These are phyloP conservation scores for Trichoderma gracile DNA, from an alignment of 2,329 filamentous ascomycete genomes.

Conservation along the genomic window DNA sequence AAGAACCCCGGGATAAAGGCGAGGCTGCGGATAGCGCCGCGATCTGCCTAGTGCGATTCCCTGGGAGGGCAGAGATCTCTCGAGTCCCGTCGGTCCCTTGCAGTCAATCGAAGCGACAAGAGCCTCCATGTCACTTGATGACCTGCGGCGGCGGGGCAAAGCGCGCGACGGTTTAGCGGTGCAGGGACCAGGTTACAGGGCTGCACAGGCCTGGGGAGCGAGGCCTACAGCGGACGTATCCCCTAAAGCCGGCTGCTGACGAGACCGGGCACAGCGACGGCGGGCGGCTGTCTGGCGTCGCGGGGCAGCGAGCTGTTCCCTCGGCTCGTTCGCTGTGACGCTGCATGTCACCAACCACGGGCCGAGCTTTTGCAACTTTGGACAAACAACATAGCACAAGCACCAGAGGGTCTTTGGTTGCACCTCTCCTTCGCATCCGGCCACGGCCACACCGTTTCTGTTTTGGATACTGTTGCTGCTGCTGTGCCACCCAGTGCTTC, in stretches of 20 bases:
- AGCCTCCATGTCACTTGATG: background rate
- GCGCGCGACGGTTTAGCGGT: background rate
- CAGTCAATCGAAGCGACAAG: background rate
- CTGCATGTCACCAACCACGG: slow-evolving; percentile 17
- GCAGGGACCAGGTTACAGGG: background rate
- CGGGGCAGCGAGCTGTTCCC: slow-evolving; percentile 10
- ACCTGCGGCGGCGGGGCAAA: background rate
- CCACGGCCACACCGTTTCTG: background rate
- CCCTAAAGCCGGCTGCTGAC: slow-evolving; percentile 12
- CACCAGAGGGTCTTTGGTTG: background rate
- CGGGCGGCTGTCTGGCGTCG: background rate
- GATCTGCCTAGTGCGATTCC: slow-evolving; percentile 21
- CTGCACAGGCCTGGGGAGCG: background rate
- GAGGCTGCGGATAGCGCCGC: slow-evolving; percentile 23
- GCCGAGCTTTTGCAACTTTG: background rate
- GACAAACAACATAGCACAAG: background rate
- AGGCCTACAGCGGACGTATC: background rate
- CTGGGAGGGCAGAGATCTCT: slow-evolving; percentile 11
- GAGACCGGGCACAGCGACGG: background rate
- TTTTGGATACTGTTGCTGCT: background rate
- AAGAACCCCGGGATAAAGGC: background rate
- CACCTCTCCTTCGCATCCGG: background rate
- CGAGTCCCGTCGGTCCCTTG: slow-evolving; percentile 10
- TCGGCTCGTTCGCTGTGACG: slow-evolving; percentile 13
- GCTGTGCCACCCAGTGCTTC: background rate